Evolutionary conservation across 139 green algal species (phyloP).

Genomic region (Tetraselmis chui): DNA sequence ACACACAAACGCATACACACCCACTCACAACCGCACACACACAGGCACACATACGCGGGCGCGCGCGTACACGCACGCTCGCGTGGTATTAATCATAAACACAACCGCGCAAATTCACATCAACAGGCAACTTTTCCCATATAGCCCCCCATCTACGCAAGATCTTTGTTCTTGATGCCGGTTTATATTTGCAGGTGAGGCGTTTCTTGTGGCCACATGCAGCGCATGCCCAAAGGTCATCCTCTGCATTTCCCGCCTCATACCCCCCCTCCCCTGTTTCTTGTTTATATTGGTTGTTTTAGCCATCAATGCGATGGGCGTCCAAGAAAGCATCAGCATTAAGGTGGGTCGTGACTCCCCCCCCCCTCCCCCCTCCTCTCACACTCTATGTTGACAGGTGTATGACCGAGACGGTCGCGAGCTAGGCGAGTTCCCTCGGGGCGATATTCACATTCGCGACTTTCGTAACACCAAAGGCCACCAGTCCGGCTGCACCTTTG

Average conservation of each 20-base stretch:
- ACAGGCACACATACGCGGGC: no score
- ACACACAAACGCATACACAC: no score
- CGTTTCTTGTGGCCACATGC: slow-evolving; percentile 72
- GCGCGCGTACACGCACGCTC: no score
- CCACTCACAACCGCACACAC: no score
- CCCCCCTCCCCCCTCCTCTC: neutral
- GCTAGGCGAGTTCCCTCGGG: slow-evolving; percentile 66
- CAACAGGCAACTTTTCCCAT: no score
- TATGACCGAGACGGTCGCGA: slow-evolving; percentile 79
- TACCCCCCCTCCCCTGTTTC: neutral
- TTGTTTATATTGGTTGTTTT: neutral
- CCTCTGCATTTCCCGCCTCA: no score
- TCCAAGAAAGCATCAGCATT: no score
- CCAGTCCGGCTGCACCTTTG: slow-evolving; percentile 61
- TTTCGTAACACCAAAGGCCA: slow-evolving; percentile 91
- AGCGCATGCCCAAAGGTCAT: slow-evolving; percentile 43
- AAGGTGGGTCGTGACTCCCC: neutral
- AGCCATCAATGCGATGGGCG: neutral
- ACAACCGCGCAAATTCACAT: no score
- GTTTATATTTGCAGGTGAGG: slow-evolving; percentile 72
- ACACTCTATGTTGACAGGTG: slow-evolving; percentile 32
- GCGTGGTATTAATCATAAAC: no score
- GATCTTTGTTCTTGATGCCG: no score
- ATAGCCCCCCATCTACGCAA: no score
- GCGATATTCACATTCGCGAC: slow-evolving; percentile 97